These are phyloP conservation scores for Wickerhamiella azyma DNA, from an alignment of 805 yeast species.

Conservation along the genomic window DNA sequence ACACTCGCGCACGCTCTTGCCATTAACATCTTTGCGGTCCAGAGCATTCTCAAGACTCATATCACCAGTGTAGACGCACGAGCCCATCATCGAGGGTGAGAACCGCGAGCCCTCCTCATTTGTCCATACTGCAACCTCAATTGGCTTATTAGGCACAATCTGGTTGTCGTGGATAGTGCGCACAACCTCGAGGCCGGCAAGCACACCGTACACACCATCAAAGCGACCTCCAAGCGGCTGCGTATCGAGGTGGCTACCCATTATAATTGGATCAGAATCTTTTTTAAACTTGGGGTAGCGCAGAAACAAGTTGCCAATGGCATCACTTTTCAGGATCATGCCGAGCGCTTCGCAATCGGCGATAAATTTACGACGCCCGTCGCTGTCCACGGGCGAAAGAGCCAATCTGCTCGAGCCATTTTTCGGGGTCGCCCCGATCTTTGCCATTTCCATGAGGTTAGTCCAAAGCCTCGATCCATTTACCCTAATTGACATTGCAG, in stretches of 20 bases:
- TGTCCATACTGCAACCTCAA: conserved; percentile 56
- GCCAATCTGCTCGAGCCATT: conserved; percentile 1
- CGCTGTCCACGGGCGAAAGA: not conserved
- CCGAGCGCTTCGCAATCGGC: conserved; percentile 22
- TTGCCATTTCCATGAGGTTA: conserved; percentile 4
- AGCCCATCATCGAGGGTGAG: conserved; percentile 54
- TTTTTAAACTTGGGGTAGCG: conserved; percentile 42
- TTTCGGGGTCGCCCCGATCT: conserved; percentile 1
- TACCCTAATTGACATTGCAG: not conserved
- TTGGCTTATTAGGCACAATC: conserved; percentile 48
- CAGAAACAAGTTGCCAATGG: conserved; percentile 58
- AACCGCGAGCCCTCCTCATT: conserved; percentile 72
- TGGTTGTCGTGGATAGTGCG: conserved; percentile 49
- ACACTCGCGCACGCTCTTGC: conserved; percentile 37
- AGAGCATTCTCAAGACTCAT: conserved; percentile 33
- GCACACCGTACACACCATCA: conserved; percentile 60
- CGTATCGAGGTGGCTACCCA: conserved; percentile 64
- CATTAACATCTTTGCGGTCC: conserved; percentile 31
- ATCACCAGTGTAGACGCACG: conserved; percentile 52
- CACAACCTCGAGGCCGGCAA: conserved; percentile 52
- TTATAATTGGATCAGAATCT: conserved; percentile 41
- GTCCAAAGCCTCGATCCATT: not conserved
- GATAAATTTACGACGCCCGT: not conserved
- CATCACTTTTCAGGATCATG: conserved; percentile 34
- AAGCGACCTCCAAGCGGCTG: conserved; percentile 71